Base-by-base conservation (phyloP, 148 eudicot genomes). In the Nyssa sinensis region DNA sequence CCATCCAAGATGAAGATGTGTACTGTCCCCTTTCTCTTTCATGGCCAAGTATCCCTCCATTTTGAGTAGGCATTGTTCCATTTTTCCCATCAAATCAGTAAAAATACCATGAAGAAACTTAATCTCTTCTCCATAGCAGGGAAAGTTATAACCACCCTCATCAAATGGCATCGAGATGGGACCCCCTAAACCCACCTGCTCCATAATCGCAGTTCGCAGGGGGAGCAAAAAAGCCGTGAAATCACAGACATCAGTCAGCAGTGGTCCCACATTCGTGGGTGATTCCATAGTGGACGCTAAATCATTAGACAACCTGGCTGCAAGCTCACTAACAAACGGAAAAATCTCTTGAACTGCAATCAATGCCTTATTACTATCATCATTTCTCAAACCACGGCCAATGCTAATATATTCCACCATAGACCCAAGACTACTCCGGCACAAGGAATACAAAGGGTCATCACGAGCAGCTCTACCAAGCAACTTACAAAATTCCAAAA, bases 401-500 rank as follows among this genome's bases (percentile, higher is more conserved):
- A n/a, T n/a, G n/a, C n/a, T n/a, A n/a, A n/a, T n/a, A n/a, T n/a
- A n/a, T n/a, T n/a, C 82, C 69, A 92, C 70, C 85, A 92, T 82
- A 3, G 85, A 69, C 44, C 89, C 98, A 53, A 94, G 87, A 62
- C 80, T 66, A 71, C 78, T 83, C 64, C 98, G 81, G 64, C 97
- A 94, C 35, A 81, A 67, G 19, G 32, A 34, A 75, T 90, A 92
- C 33, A 90, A 66, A 10, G 63, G 71, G 64, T 88, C 88, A 67
- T 84, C 84, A 37, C 19, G 75, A 0, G 73, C 78, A 19, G 62
- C 73, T 32, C 79, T 51, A 64, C 67, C 75, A 16, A 94, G 86
- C 67, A 90, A 62, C 69, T 74, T 86, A 75, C 98, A 94, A 64
- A 94, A 87, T 71, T 88, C 93, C 79, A 94, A 78, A 32, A 92